These are phyloP conservation scores for Fonticula alba DNA, from an alignment of 78 protist genomes.

Conservation along the genomic window DNA sequence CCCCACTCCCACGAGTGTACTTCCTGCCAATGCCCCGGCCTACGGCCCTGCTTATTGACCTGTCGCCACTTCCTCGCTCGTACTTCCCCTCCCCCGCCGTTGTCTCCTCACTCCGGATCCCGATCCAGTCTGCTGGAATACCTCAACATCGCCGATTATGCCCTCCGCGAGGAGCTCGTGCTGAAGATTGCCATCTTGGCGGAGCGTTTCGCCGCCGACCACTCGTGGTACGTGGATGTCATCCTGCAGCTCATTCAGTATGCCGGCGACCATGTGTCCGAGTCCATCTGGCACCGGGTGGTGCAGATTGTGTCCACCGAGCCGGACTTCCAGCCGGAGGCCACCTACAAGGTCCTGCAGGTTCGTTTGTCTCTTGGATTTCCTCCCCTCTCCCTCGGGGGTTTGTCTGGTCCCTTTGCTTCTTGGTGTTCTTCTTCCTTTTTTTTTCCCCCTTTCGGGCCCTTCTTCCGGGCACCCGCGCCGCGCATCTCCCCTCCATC, in stretches of 20 bases:
- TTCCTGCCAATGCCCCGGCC: too few species aligned
- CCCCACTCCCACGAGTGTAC: background rate
- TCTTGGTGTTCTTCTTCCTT: background rate
- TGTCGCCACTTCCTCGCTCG: too few species aligned
- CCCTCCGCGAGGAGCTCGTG: constrained; percentile 77
- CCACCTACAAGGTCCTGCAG: constrained; percentile 45
- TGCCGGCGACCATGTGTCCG: constrained; percentile 78
- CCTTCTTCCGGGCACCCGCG: too few species aligned
- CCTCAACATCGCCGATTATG: constrained; percentile 45
- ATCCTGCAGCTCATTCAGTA: constrained; percentile 48
- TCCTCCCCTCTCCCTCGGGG: too few species aligned
- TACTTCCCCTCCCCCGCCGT: too few species aligned
- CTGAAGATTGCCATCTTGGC: constrained; percentile 85
- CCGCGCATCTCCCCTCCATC: too few species aligned
- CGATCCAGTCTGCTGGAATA: constrained; percentile 62
- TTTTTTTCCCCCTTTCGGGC: background rate
- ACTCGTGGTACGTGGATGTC: constrained; percentile 81
- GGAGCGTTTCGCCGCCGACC: constrained; percentile 63
- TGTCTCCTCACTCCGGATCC: background rate
- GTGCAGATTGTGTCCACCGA: constrained; percentile 80
- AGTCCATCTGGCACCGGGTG: constrained; percentile 85
- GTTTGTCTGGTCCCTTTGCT: background rate
- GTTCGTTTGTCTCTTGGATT: background rate
- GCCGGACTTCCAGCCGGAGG: constrained; percentile 65
- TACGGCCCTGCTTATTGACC: too few species aligned